Evolutionary conservation across 306 rosid species (phyloP), one percentile per base, ranked within the genome.

Genomic region (Pachyrhizus erosus): DNA sequence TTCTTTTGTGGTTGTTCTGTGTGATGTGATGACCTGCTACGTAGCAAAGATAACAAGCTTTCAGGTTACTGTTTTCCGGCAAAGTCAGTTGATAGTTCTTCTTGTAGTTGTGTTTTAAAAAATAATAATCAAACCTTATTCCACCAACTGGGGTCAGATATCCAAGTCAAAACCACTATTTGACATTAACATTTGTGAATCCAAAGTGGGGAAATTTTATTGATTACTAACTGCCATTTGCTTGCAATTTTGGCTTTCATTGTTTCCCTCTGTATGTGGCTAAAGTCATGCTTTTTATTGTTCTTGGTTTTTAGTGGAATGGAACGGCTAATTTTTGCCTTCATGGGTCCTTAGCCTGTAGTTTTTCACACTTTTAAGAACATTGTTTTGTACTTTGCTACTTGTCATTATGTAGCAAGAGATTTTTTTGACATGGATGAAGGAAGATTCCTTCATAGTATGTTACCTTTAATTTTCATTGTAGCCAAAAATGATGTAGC

Each of bases 1-100:
- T 21, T 69, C 33, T 33, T 39, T 48, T 34, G 52, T 57, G 68
- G 52, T 57, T 33, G 54, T 70, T 83, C 74, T 27, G 52, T 55
- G 31, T 83, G 68, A 69, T 55, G 31, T 83, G 68, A 69, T 69
- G 60, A 73, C 61, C 65, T 43, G 43, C 43, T 61, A n/a, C 13
- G 1, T 58, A 55, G 40, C 67, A 24, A 64, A 62, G 76, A 40
- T 52, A 46, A 31, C 20, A 70, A 23, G 69, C 64, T 66, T 21
- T 27, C 69, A 27, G 17, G 8, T 26, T 65, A 24, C 24, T 61
- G 61, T 45, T 70, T 26, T 23, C 33, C 57, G 9, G 31, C 52
- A 4, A 40, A 78, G 33, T 65, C 24, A 3, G 37, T 48, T 1
- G 73, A 72, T 31, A 37, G 43, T 18, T 21, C 29, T 64, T 75